phyloP scores from a whole-genome alignment of 306 rosid species.

The Pachyrhizus erosus region DNA sequence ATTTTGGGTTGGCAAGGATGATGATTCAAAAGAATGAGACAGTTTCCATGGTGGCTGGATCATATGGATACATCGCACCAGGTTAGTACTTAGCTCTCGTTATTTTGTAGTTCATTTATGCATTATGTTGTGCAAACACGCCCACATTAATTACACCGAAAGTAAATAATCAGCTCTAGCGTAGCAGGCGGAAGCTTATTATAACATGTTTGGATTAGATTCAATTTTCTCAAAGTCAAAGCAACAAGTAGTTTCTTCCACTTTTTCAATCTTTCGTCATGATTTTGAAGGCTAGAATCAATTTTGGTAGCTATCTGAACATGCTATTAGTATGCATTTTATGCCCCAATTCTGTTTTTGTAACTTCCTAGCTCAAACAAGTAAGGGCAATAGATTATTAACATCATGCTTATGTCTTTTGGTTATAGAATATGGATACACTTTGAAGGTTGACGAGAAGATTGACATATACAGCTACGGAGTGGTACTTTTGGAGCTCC shows the following conservation, averaged over 20 bases:
- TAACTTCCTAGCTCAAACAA: background rate
- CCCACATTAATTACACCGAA: background rate
- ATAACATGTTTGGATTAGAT: too few species aligned
- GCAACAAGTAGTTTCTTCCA: too few species aligned
- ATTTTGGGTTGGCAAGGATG: slow-evolving; percentile 92
- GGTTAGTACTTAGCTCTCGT: slow-evolving; percentile 60
- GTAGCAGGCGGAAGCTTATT: background rate
- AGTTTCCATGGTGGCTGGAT: slow-evolving; percentile 88
- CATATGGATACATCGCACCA: slow-evolving; percentile 96
- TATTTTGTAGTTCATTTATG: background rate
- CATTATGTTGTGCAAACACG: background rate
- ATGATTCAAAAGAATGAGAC: slow-evolving; percentile 82
- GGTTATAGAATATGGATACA: slow-evolving; percentile 79
- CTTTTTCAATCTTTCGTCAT: too few species aligned
- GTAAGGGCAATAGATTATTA: slow-evolving; percentile 27
- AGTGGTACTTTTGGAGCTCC: slow-evolving; percentile 83
- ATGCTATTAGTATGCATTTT: background rate
- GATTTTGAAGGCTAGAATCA: too few species aligned
- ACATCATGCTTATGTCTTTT: background rate
- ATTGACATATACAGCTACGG: slow-evolving; percentile 85
- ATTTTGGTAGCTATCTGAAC: too few species aligned
- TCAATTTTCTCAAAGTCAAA: too few species aligned
- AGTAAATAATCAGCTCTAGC: background rate
- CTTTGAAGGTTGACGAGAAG: slow-evolving; percentile 86
- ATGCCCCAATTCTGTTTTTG: background rate